Evolutionary conservation across 805 yeast species (phyloP).

Genomic region (Yarrowia sp.): DNA sequence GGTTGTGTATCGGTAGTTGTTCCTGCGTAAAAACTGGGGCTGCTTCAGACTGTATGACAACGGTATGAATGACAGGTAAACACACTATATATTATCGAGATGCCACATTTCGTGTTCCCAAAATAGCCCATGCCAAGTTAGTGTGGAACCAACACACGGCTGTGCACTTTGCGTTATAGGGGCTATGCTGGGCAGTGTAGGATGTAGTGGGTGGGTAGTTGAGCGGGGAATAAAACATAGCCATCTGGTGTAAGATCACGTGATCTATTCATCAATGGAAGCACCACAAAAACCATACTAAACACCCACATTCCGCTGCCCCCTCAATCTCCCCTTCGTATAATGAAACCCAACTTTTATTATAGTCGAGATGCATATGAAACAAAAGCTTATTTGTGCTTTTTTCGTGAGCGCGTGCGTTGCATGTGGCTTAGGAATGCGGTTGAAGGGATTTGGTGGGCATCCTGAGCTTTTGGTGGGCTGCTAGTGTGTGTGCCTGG

Average conservation of each 20-base stretch:
- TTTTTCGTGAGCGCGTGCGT: not conserved
- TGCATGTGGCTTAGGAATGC: not conserved
- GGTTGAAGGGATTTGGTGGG: not conserved
- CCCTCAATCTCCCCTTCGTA: not conserved
- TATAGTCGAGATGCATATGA: not conserved
- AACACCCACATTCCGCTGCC: not conserved
- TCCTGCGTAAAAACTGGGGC: too few relatives aligned
- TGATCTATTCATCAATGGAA: too few relatives aligned
- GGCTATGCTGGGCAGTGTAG: not conserved
- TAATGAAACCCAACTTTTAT: conserved; percentile 4
- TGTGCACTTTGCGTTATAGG: not conserved
- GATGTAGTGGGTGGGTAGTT: not conserved
- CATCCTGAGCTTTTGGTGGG: too few relatives aligned
- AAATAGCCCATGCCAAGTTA: not conserved
- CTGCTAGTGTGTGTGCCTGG: too few relatives aligned
- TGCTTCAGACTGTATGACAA: not conserved
- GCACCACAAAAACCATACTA: too few relatives aligned
- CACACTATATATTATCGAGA: not conserved
- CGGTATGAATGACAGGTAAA: not conserved
- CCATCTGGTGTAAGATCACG: not conserved
- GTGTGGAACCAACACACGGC: not conserved
- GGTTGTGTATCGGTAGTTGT: not conserved
- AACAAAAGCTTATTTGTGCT: not conserved
- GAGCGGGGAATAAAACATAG: not conserved
- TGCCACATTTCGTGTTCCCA: not conserved